phyloP scores from a whole-genome alignment of 176 grass and related monocot species.

The bread wheat (Triticum aestivum) region IWGSC_CS_RefSeq_v2.1 NC_057813.1:560345981-560346480 shows the following conservation, averaged over 20 bases:
- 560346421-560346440: neutral
- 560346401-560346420: constrained; percentile 35
- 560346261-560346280: too few species aligned
- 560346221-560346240: neutral
- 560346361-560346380: neutral
- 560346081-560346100: too few species aligned
- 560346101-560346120: too few species aligned
- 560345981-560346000: neutral
- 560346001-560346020: neutral
- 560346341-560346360: constrained; percentile 1
- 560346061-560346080: too few species aligned
- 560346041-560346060: too few species aligned
- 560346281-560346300: too few species aligned
- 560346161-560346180: too few species aligned
- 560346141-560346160: too few species aligned
- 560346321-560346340: neutral
- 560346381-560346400: neutral
- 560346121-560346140: too few species aligned
- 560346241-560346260: neutral
- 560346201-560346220: neutral
- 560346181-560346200: too few species aligned
- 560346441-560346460: constrained; percentile 39
- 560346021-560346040: too few species aligned
- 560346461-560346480: constrained; percentile 12
- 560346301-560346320: constrained; percentile 31